Base-by-base conservation (phyloP, 129 eudicot species). In the Kitagawia praeruptora region DNA sequence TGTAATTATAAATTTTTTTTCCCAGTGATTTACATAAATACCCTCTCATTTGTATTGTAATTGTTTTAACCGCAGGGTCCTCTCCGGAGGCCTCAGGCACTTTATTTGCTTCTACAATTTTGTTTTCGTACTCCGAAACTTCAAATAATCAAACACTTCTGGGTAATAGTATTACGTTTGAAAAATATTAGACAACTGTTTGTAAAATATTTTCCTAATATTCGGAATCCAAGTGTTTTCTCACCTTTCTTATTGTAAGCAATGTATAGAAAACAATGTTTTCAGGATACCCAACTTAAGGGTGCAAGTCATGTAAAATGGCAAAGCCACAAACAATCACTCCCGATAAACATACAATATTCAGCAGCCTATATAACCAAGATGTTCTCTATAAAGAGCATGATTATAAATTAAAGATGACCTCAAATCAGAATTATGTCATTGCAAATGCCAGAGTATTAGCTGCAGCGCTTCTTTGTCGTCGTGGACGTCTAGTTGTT, bases 401-500 rank as follows among this genome's bases (percentile, higher is more conserved):
- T 67, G 41, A 34, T 28, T 41, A 34, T 13, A 31, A 27, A 67
- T 5, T 31, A 1, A 64, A 64, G 4, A 28, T 67, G 31, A 49
- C 44, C 49, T 19, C 15, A 44, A 66, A 34, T 75, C n/a, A 80
- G 19, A 81, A 4, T 87, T 83, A 91, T 74, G 89, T 87, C 83
- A 86, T 85, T 53, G 88, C 85, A 67, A 91, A 88, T 78, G 93
- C 80, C 41, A 87, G 82, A 78, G 84, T 80, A 78, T 84, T 92
- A 77, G 92, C 93, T 77, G 91, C 89, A 84, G 90, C 87, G 81
- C 89, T 86, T 53, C 99, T 85, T 76, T 96, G 98, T 53, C 98
- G 80, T 38, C 99, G 88, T 51, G 99, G 99, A 51, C 99, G 98
- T 78, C 99, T 90, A 46, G 98, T 86, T 19, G 96, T 92, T 88